These are phyloP conservation scores for Globisporangium lucens DNA, from an alignment of 352 stramenopile genomes.

Conservation along the genomic window DNA sequence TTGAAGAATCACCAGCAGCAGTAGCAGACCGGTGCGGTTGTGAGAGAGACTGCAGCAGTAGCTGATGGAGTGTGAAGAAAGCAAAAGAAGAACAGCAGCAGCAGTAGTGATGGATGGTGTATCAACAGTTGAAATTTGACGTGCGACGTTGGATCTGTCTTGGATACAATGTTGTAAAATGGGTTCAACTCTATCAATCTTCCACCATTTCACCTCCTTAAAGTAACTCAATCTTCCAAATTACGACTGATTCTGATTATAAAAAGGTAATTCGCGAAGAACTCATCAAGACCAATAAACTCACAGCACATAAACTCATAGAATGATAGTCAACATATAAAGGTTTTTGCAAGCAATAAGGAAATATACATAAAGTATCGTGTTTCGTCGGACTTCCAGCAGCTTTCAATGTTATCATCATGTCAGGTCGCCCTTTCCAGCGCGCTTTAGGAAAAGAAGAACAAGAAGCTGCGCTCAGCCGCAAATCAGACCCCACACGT, in stretches of 20 bases:
- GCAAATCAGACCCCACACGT: not conserved
- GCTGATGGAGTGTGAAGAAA: constrained; percentile 1
- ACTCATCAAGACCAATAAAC: no score
- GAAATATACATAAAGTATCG: not conserved
- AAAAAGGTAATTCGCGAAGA: not conserved
- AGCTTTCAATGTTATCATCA: not conserved
- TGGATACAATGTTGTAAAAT: no score
- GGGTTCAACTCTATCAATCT: no score
- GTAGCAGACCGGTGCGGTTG: not conserved
- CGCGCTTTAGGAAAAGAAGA: not conserved
- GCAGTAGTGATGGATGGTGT: not conserved
- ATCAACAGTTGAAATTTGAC: not conserved
- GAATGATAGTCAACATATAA: not conserved
- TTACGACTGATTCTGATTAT: not conserved
- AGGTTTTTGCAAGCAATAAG: not conserved
- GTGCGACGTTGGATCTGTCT: not conserved
- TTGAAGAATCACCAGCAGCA: constrained; percentile 14
- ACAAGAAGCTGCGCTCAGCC: not conserved
- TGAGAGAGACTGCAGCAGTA: not conserved
- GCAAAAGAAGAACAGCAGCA: not conserved
- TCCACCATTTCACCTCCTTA: not conserved
- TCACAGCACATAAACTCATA: not conserved
- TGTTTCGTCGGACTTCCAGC: not conserved
- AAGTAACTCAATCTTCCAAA: not conserved
- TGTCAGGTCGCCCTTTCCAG: not conserved